Conservation (phyloP, 495 filamentous ascomycete genomes). For the Lasiosphaeria miniovina region DNA sequence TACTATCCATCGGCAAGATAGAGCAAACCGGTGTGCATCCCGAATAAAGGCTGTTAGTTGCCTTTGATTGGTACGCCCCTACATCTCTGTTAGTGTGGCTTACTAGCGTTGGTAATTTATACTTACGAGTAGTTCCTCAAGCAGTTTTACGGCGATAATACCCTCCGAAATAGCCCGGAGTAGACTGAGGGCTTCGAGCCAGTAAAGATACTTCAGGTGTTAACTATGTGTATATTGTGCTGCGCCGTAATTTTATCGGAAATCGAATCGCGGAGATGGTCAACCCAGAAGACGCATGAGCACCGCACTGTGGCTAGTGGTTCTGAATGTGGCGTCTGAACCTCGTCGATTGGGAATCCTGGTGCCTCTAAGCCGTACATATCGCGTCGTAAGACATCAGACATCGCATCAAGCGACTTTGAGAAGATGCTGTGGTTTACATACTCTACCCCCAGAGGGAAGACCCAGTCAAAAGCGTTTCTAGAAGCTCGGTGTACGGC, state of each 20-base stretch:
- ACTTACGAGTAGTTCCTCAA: constrained; percentile 19
- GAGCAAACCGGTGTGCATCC: constrained; percentile 29
- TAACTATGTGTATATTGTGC: too few species aligned
- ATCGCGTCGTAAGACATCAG: constrained; percentile 11
- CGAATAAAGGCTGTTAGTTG: constrained; percentile 12
- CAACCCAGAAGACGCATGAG: too few species aligned
- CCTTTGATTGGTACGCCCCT: constrained; percentile 5
- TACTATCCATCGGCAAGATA: constrained; percentile 16
- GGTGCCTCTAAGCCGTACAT: constrained; percentile 17
- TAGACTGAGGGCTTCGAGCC: too few species aligned
- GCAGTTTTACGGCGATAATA: constrained; percentile 19
- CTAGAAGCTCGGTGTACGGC: constrained; percentile 3
- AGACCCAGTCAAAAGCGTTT: constrained; percentile 8
- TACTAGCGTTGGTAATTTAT: constrained; percentile 7
- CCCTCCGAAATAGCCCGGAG: constrained; percentile 28
- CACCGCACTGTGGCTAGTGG: constrained; percentile 32
- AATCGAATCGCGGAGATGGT: too few species aligned
- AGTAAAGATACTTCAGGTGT: too few species aligned
- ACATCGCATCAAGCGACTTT: constrained; percentile 26
- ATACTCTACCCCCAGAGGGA: too few species aligned
- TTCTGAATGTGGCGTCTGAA: constrained; percentile 24
- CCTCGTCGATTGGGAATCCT: constrained; percentile 16
- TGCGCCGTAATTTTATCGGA: too few species aligned
- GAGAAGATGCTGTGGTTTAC: constrained; percentile 25
- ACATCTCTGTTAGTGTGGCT: constrained; percentile 6